Conservation (phyloP, 2,329 filamentous ascomycete species). For the Penicillium sp. region DNA sequence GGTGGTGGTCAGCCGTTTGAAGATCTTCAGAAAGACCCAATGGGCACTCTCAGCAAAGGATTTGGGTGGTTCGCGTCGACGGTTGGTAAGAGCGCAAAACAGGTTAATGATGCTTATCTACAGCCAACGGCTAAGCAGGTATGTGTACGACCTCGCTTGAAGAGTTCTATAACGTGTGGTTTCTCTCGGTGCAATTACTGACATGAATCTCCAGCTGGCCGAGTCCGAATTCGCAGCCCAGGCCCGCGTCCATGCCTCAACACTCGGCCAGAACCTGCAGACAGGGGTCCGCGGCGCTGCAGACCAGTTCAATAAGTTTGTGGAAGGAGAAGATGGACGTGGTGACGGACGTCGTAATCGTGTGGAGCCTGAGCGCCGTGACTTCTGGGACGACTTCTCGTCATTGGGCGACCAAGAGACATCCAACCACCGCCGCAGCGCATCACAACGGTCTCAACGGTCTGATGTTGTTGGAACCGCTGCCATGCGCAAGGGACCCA, state of each 20-base stretch:
- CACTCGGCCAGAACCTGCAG: conserved; percentile 54
- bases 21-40: conserved; percentile 82
- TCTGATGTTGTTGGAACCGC: conserved; percentile 54
- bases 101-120: conserved; percentile 80
- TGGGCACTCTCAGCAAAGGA: conserved; percentile 79
- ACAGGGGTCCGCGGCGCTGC: conserved; percentile 63
- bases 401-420: conserved; percentile 44
- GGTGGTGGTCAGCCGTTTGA: conserved; percentile 57
- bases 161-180: not conserved
- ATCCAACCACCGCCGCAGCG: conserved; percentile 23
- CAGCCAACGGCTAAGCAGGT: conserved; percentile 87
- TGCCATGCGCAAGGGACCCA: conserved; percentile 49
- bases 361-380: conserved; percentile 59
- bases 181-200: not conserved
- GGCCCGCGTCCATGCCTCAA: conserved; percentile 50
- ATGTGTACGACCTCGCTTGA: conserved; percentile 22
- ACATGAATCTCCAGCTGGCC: conserved; percentile 51
- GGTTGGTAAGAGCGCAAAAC: conserved; percentile 82
- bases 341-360: conserved; percentile 40
- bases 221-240: conserved; percentile 69
- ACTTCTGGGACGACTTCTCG: conserved; percentile 90
- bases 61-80: conserved; percentile 90
- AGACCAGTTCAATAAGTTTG: conserved; percentile 74
- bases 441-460: conserved; percentile 19
- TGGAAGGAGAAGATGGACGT: conserved; percentile 58